Evolutionary conservation across 2,329 filamentous ascomycete genomes (phyloP).

Genomic region (Aspergillus pseudotamarii): DNA sequence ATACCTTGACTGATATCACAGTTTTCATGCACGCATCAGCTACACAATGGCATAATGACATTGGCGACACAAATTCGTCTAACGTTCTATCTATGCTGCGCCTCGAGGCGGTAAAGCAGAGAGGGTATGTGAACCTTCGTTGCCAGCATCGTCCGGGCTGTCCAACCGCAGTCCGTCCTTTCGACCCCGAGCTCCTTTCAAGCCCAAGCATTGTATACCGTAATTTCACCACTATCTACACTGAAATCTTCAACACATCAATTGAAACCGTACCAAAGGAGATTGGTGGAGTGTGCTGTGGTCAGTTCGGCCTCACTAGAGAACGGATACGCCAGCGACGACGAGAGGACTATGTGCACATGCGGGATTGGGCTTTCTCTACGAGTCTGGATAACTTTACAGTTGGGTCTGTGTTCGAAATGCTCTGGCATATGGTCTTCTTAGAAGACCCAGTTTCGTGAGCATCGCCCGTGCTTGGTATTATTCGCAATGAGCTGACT

Average conservation of each 20-base stretch:
- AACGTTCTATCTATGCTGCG: constrained; percentile 28
- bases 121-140: constrained; percentile 40
- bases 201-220: constrained; percentile 24
- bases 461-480: constrained; percentile 5
- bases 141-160: constrained; percentile 39
- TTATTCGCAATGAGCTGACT: neutral
- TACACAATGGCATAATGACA: constrained; percentile 32
- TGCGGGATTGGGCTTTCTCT: constrained; percentile 23
- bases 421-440: constrained; percentile 30
- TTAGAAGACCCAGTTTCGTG: constrained; percentile 20
- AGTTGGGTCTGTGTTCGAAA: constrained; percentile 27
- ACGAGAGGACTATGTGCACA: constrained; percentile 22
- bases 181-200: constrained; percentile 25
- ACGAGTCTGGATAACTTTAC: constrained; percentile 19
- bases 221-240: constrained; percentile 21
- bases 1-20: constrained; percentile 57
- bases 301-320: constrained; percentile 28
- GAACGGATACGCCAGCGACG: constrained; percentile 22
- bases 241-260: constrained; percentile 15
- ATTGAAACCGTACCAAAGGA: constrained; percentile 10
- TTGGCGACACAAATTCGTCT: constrained; percentile 24
- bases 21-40: constrained; percentile 58
- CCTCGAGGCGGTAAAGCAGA: constrained; percentile 30
- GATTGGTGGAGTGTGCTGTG: constrained; percentile 23
- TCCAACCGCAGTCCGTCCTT: constrained; percentile 35